Evolutionary conservation across 2,329 filamentous ascomycete genomes (phyloP).

Genomic region (Harringtonia aguacate): DNA sequence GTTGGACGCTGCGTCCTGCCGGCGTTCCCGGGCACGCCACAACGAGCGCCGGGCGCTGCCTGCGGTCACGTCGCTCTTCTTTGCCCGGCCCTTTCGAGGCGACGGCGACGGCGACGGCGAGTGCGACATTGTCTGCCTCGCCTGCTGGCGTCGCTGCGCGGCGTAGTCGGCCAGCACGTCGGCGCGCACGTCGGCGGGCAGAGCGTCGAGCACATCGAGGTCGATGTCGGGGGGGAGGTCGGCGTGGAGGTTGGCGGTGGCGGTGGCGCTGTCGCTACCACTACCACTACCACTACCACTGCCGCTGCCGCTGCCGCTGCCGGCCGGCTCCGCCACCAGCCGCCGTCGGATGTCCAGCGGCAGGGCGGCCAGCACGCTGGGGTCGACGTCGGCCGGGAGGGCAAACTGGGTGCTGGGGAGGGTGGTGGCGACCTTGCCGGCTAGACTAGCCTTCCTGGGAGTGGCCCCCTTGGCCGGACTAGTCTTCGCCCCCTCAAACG

Average conservation of each 20-base stretch:
- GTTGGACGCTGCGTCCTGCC: conserved; percentile 43
- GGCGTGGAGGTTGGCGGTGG: conserved; percentile 7
- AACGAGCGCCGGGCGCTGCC: conserved; percentile 9
- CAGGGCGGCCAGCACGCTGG: conserved; percentile 70
- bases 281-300: neutral
- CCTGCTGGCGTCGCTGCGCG: conserved; percentile 23
- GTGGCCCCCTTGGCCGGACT: too few species aligned
- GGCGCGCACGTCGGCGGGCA: conserved; percentile 76
- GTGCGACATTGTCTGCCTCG: conserved; percentile 34
- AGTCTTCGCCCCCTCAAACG: conserved; percentile 47
- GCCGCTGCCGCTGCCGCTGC: conserved; percentile 9
- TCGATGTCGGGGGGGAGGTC: conserved; percentile 68
- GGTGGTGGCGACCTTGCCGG: conserved; percentile 24
- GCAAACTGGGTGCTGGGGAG: conserved; percentile 80
- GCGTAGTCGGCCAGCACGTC: conserved; percentile 75
- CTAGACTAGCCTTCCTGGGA: too few species aligned
- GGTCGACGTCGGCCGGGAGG: conserved; percentile 73
- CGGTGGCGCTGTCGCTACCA: conserved; percentile 16
- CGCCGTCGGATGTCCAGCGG: conserved; percentile 73
- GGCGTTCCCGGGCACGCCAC: conserved; percentile 29
- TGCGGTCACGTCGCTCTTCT: too few species aligned
- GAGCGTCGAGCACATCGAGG: conserved; percentile 67
- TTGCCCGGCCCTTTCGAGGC: conserved; percentile 12
- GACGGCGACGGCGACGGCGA: conserved; percentile 42
- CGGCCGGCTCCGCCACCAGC: conserved; percentile 48